Evolutionary conservation across 1,284 basidiomycete species (phyloP).

Genomic region (Boletus hoseneyae): DNA sequence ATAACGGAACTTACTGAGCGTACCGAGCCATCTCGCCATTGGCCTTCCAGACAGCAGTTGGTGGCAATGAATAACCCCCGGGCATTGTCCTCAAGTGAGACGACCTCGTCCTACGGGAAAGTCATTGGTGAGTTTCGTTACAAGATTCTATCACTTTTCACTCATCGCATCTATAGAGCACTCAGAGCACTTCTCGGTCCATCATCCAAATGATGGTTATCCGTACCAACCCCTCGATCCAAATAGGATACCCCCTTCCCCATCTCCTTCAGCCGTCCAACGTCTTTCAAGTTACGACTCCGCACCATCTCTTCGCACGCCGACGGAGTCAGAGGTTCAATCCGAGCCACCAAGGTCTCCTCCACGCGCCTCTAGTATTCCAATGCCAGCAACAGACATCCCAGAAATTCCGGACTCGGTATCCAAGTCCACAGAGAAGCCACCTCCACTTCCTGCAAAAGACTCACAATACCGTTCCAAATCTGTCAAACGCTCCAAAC

Average conservation of each 20-base stretch:
- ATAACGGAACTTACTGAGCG: constrained; percentile 65
- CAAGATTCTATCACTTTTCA: neutral
- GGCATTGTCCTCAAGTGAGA: constrained; percentile 39
- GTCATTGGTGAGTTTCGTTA: constrained; percentile 46
- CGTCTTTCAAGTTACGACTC: constrained; percentile 58
- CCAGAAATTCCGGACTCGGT: constrained; percentile 55
- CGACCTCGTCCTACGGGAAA: constrained; percentile 61
- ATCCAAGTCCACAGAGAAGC: constrained; percentile 43
- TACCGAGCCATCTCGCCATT: constrained; percentile 52
- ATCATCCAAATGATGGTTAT: constrained; percentile 9
- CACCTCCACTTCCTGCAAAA: constrained; percentile 26
- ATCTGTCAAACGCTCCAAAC: constrained; percentile 50
- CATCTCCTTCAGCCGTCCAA: constrained; percentile 69
- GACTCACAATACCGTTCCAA: constrained; percentile 16
- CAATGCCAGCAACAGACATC: constrained; percentile 46
- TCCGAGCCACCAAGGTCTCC: constrained; percentile 27
- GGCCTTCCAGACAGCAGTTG: constrained; percentile 39
- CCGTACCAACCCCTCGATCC: constrained; percentile 42
- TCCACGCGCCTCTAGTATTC: constrained; percentile 39
- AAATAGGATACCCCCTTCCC: constrained; percentile 60
- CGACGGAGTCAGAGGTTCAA: constrained; percentile 37
- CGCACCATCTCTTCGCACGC: constrained; percentile 49
- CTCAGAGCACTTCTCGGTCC: constrained; percentile 15
- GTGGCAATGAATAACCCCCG: constrained; percentile 38
- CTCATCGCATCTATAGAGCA: constrained; percentile 20